These are phyloP conservation scores for Rubus parviflorus DNA, from an alignment of 306 rosid species.

Conservation along the genomic window DNA sequence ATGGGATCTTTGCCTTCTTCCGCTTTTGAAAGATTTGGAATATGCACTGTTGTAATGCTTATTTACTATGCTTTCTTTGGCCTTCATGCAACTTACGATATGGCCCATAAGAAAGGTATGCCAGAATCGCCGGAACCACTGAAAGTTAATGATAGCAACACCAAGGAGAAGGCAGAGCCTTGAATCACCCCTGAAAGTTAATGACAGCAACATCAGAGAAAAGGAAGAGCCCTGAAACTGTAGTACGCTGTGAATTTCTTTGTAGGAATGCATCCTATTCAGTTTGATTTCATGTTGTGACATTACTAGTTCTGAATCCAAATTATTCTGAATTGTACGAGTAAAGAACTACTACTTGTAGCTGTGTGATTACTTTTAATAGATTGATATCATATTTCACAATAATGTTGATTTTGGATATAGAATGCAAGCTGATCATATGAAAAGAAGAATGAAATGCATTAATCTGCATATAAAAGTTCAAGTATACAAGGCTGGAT, in stretches of 20 bases:
- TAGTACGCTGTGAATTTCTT: neutral
- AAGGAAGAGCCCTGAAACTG: constrained; percentile 35
- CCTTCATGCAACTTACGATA: constrained; percentile 77
- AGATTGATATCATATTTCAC: neutral
- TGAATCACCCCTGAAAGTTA: constrained; percentile 25
- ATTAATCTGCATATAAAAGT: neutral
- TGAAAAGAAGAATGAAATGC: neutral
- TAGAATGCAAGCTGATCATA: neutral
- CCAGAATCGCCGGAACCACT: constrained; percentile 22
- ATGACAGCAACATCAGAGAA: constrained; percentile 23
- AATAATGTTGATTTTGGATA: neutral
- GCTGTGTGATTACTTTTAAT: neutral
- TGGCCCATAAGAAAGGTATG: constrained; percentile 57
- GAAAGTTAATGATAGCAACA: constrained; percentile 28
- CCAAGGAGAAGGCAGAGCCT: constrained; percentile 37
- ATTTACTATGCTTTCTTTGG: constrained; percentile 68
- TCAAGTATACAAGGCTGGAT: neutral
- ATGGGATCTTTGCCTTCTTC: constrained; percentile 58
- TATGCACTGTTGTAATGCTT: constrained; percentile 61
- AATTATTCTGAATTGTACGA: constrained; percentile 2
- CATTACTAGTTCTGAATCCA: neutral
- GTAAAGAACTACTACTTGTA: constrained; percentile 7
- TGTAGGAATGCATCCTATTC: neutral
- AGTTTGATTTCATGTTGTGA: neutral
- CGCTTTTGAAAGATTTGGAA: constrained; percentile 68